Evolutionary conservation across 192 early-diverging fungal genomes (phyloP), one percentile per base, ranked within the genome.

Genomic region (Spizellomyces sp.): DNA sequence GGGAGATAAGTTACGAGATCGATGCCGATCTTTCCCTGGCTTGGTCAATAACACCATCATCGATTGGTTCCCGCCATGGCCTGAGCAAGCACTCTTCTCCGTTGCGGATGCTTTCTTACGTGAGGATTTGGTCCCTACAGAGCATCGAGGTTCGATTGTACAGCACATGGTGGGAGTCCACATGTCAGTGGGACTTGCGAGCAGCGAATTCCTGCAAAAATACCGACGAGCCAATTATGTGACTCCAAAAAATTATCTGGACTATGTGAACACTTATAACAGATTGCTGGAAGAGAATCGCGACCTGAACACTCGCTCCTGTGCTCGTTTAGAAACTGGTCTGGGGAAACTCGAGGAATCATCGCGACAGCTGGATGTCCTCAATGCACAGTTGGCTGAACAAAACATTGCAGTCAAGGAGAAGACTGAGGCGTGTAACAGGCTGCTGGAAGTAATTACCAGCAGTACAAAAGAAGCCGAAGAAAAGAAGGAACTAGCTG

Each of bases 21-120:
- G 86, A 17, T 87, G 86, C 55, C 60, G 86, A 15, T 85, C 83
- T 14, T 87, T 87, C 75, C 86, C 86, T 2, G 86, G 86, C 5
- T 70, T 87, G 7, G 86, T 87, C 47, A 87, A 87, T 71, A 87
- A 87, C 69, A 87, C 86, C n/a, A 82, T 87, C 65, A 87, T 87
- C 52, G 83, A 87, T 59, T 87, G 84, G 84, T 85, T 87, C 70
- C 86, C 83, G 9, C 86, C 86, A 17, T 87, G 86, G 86, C 86
- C 86, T 43, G 86, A 87, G 63, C 86, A 87, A 75, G 86, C 86
- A 14, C 70, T 87, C 45, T 85, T 81, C 44, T 83, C 86, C 6
- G 86, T 87, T 6, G 86, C 86, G 5, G 79, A 85, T 52, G 86
- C 86, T 6, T 87, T 87, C 69, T 68, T 87, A 46, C 74, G 79